Evolutionary conservation across 2,329 filamentous ascomycete species (phyloP), one percentile per base, ranked within the genome.

Genomic region (Penicillium sp.): DNA sequence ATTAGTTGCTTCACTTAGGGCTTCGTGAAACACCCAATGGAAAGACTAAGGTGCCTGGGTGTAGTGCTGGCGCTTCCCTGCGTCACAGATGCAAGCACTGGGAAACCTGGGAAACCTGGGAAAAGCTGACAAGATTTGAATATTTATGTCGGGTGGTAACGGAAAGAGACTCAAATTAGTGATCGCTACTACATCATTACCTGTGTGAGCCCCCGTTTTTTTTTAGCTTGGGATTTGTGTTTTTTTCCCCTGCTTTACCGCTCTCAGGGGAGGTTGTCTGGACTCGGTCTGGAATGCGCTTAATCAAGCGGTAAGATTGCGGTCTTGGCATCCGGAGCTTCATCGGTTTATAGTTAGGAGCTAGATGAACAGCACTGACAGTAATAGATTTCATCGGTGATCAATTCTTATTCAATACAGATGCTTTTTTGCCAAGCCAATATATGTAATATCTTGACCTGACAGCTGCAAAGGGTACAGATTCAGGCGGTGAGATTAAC

Each of bases 261-360:
- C 57, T 55, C 57, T 59, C 60, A 62, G 57, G 61, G 54, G 62
- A 59, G 54, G 48, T 52, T 55, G 57, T 60, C 56, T 60, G 50
- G 56, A 60, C 57, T 63, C 49, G 52, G 60, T 57, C 55, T 63
- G 63, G 64, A 65, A 66, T 66, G 61, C 52, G 55, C 56, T 60
- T 60, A 62, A 63, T 56, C 55, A 56, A 58, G 58, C 56, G 54
- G 62, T 63, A 62, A 62, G 54, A 63, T 65, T 63, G 60, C 59
- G 42, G 58, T 55, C 58, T 65, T 63, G 63, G 62, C 59, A 56
- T 50, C 50, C 48, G 52, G 24, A 39, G 52, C 35, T 52, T 46
- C 33, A 9, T 44, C 47, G 27, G 46, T 24, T 42, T 42, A 42
- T 42, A 42, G 39, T 42, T 22, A 42, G 39, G 13, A 42, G n/a